phyloP scores from a whole-genome alignment of 805 yeast species.

The Sugiyamaella lignohabitans region DNA sequence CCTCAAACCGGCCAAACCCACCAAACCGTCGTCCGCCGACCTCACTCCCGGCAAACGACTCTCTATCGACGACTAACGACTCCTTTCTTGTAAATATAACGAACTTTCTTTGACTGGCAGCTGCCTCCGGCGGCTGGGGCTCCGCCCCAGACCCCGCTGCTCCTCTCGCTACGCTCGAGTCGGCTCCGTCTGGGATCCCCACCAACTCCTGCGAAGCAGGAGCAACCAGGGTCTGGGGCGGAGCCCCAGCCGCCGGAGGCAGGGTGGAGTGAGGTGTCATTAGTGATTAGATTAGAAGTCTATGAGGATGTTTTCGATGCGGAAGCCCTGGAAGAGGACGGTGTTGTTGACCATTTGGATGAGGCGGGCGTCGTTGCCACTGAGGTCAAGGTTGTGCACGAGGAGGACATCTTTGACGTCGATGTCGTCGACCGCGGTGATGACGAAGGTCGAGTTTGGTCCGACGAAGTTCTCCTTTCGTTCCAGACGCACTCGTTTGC shows the following conservation, averaged over 20 bases:
- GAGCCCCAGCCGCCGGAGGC: conserved; percentile 1
- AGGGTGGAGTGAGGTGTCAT: neutral
- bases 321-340: neutral
- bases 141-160: neutral
- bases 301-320: neutral
- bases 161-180: too few species aligned
- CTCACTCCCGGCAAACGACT: conserved; percentile 24
- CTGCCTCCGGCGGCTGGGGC: neutral
- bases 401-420: neutral
- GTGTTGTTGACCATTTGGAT: neutral
- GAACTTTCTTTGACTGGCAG: neutral
- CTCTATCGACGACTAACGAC: conserved; percentile 19
- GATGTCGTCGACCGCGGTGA: neutral
- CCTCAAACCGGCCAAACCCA: neutral
- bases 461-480: neutral
- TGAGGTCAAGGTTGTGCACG: neutral
- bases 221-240: neutral
- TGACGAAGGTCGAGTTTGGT: neutral
- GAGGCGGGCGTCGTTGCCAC: neutral
- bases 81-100: too few species aligned
- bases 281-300: neutral
- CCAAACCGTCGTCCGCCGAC: too few species aligned
- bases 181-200: too few species aligned
- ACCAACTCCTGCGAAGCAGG: neutral
- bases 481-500: conserved; percentile 4